Base-by-base conservation (phyloP, 768 basidiomycete species). In the Hortiboletus flavorubellus region DNA sequence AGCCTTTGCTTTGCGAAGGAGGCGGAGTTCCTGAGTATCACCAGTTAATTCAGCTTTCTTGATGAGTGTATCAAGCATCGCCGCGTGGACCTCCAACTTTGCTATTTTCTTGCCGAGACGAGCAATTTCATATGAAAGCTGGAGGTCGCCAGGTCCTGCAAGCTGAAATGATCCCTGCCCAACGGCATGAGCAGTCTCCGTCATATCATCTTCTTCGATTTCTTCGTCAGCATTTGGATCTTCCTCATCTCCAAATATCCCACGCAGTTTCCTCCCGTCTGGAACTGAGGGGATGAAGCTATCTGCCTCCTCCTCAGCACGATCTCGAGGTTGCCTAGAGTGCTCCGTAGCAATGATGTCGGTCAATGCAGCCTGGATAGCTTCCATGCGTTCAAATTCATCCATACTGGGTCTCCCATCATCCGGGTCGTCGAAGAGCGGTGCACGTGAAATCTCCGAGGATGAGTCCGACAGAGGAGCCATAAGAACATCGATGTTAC, bases 31-130 rank as follows among this genome's bases (percentile, higher is more conserved):
- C 63, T 89, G 86, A 2, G 82, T 84, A 65, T 92, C 93, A 0
- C 95, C 97, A 5, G 91, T 92, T 38, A 98, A 75, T 66, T 98
- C 97, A 1, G 97, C 97, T 69, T 96, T 95, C 64, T 91, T 91
- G 64, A 97, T 92, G 42, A 98, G 75, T 1, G 86, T 89, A 56
- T 91, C 87, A 5, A 99, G 80, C 75, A 93, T 89, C 35, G 80
- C 72, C 52, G 91, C 88, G 62, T 98, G 97, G 1, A 83, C 79
- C 59, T 91, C 83, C 14, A 94, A 74, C 58, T 89, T 87, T 7
- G 76, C 73, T 53, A 98, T 83, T 54, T 91, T 91, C 43, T 86
- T 82, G 18, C 80, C 76, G 3, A 99, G 78, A 21, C 93, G 83
- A 16, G 77, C 77, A 53, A 98, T 96, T 70, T 97, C 93, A 63